Percentiles rank a stretch among this genome's conserved stretches.
phyloP scores from a whole-genome alignment of 1,284 basidiomycete species.

The Papiliotrema nemorosa region DNA sequence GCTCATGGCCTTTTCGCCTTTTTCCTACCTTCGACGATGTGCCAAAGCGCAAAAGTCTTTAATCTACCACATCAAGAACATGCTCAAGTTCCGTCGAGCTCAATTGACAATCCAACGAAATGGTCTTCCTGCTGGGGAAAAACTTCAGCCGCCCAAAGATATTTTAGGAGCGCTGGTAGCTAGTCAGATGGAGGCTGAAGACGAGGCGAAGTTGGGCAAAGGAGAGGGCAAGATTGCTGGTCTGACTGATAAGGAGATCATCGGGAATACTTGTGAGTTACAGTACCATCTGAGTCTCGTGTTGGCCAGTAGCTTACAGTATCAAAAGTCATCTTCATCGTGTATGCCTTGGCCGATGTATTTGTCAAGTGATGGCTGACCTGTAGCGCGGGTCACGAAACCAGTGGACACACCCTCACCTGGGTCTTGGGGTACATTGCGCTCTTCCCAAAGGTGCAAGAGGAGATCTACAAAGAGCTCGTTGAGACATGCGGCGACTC shows the following conservation, averaged over 20 bases:
- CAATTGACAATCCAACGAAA: slow-evolving; percentile 8
- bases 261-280: slow-evolving; percentile 26
- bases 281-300: background rate
- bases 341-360: slow-evolving; percentile 9
- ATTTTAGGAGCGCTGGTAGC: slow-evolving; percentile 23
- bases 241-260: slow-evolving; percentile 20
- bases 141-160: slow-evolving; percentile 18
- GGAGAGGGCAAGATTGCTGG: slow-evolving; percentile 13
- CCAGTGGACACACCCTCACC: slow-evolving; percentile 58
- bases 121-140: slow-evolving; percentile 8
- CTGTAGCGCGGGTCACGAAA: slow-evolving; percentile 47
- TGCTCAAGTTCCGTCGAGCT: slow-evolving; percentile 16
- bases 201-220: slow-evolving; percentile 10
- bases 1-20: slow-evolving; percentile 14
- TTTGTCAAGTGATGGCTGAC: background rate
- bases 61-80: slow-evolving; percentile 15
- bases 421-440: slow-evolving; percentile 58
- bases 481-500: slow-evolving; percentile 51
- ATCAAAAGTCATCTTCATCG: slow-evolving; percentile 23
- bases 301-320: too few relatives aligned
- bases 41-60: slow-evolving; percentile 18
- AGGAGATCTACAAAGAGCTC: slow-evolving; percentile 58
- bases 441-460: slow-evolving; percentile 61
- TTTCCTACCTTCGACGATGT: slow-evolving; percentile 12
- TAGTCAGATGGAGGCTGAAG: slow-evolving; percentile 21